Evolutionary conservation across 169 alveolate genomes (phyloP).

Genomic region (Eimeria tenella): DNA sequence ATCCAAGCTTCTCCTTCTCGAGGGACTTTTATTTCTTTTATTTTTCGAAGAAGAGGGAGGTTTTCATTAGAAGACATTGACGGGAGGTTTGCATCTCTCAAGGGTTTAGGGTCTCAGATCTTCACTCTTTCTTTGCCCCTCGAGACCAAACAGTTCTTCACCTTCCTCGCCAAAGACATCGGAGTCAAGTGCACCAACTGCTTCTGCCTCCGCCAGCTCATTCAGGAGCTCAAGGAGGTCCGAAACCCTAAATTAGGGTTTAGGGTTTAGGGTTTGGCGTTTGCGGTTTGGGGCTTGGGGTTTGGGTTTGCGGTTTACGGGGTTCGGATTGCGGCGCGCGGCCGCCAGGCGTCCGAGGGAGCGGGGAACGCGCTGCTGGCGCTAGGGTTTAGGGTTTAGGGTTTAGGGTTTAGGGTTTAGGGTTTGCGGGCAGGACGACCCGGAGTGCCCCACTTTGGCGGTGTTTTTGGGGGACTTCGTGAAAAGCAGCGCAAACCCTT

Average conservation of each 20-base stretch:
- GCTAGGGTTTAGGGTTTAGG: constrained; percentile 12
- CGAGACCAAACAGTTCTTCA: constrained; percentile 49
- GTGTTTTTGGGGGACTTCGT: constrained; percentile 53
- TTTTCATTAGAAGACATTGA: constrained; percentile 47
- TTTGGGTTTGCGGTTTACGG: background rate
- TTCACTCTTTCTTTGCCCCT: constrained; percentile 67
- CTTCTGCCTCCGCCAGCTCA: constrained; percentile 65
- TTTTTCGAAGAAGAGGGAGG: constrained; percentile 49
- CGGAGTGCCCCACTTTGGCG: constrained; percentile 13
- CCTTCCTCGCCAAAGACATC: constrained; percentile 69
- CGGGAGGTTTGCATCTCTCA: background rate
- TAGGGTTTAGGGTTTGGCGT: background rate
- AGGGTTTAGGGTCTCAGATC: background rate
- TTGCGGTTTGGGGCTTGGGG: no score
- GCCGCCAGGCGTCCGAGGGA: no score
- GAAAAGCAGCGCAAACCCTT: constrained; percentile 24
- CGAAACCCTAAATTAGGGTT: background rate
- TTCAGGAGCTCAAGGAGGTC: constrained; percentile 19
- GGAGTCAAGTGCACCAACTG: constrained; percentile 64
- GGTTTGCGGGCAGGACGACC: background rate
- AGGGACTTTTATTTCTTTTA: constrained; percentile 72
- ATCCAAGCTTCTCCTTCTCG: constrained; percentile 67
- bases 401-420: constrained; percentile 22
- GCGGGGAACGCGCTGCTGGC: no score
- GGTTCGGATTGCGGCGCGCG: no score